A percentile compares a stretch with the other conserved stretches of the same genome.
Evolutionary conservation across 768 basidiomycete genomes (phyloP).

Genomic region (Boletus reticulatus): DNA sequence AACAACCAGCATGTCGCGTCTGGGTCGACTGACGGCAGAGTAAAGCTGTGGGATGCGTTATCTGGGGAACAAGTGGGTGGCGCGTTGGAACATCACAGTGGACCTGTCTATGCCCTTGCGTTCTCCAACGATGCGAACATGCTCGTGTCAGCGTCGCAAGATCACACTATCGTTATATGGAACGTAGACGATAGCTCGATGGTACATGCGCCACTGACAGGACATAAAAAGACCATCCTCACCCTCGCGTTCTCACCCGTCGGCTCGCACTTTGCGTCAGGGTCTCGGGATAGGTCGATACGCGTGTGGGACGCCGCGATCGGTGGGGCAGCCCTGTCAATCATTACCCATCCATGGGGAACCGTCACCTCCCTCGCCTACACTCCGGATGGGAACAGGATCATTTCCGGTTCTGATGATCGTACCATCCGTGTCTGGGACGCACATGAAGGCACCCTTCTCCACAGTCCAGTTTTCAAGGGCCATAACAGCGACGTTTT

Average conservation of each 20-base stretch:
- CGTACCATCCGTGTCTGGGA: conserved; percentile 31
- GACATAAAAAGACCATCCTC: conserved; percentile 26
- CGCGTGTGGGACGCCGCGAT: conserved; percentile 26
- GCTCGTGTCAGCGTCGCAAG: conserved; percentile 27
- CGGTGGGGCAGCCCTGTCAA: conserved; percentile 15
- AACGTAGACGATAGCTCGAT: conserved; percentile 13
- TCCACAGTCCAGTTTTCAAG: conserved; percentile 16
- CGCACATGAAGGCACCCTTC: conserved; percentile 15
- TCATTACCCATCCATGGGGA: conserved; percentile 18
- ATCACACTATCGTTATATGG: conserved; percentile 29
- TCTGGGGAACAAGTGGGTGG: conserved; percentile 20
- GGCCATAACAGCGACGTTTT: conserved; percentile 26
- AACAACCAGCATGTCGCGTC: conserved; percentile 25
- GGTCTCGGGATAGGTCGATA: conserved; percentile 29
- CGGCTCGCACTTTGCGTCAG: conserved; percentile 27
- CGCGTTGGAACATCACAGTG: conserved; percentile 19
- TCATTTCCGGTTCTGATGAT: conserved; percentile 33
- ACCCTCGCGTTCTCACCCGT: conserved; percentile 30
- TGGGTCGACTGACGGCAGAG: conserved; percentile 18
- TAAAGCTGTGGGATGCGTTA: conserved; percentile 27
- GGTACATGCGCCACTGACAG: conserved; percentile 16
- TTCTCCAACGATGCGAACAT: conserved; percentile 29
- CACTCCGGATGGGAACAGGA: conserved; percentile 26
- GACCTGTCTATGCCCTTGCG: conserved; percentile 23
- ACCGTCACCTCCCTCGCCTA: conserved; percentile 26